A percentile compares a stretch with the other conserved stretches of the same genome.
Evolutionary conservation across 805 yeast species (phyloP).

Genomic region (Grigorovia humatica): DNA sequence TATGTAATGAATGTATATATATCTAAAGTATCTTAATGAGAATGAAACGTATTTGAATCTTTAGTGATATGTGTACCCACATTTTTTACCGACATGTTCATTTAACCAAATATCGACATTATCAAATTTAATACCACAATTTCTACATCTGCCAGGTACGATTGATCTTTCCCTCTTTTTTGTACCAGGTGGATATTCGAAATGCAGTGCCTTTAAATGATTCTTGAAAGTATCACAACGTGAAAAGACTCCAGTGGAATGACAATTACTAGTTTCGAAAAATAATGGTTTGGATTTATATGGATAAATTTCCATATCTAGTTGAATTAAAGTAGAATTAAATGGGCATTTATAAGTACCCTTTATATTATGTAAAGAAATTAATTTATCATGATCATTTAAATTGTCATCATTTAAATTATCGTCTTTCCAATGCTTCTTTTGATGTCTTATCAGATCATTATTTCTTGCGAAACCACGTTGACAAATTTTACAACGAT

Average conservation of each 20-base stretch:
- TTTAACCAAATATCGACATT: constrained; percentile 74
- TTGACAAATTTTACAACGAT: constrained; percentile 62
- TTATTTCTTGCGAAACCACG: constrained; percentile 85
- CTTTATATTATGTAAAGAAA: constrained; percentile 22
- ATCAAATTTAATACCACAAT: constrained; percentile 55
- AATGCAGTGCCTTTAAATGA: constrained; percentile 82
- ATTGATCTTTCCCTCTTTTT: constrained; percentile 62
- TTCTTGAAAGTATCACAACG: constrained; percentile 89
- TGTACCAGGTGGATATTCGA: constrained; percentile 80
- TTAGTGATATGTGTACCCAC: constrained; percentile 24
- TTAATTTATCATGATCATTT: constrained; percentile 17
- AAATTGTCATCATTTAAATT: neutral
- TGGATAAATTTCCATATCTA: constrained; percentile 25
- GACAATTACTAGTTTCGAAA: constrained; percentile 41
- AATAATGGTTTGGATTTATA: constrained; percentile 13
- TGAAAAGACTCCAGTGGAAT: constrained; percentile 73
- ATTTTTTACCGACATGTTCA: constrained; percentile 47
- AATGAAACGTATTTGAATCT: no score
- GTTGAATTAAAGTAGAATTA: constrained; percentile 23
- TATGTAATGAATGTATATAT: neutral
- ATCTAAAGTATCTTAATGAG: neutral
- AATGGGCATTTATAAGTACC: constrained; percentile 71
- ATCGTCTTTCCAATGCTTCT: constrained; percentile 69
- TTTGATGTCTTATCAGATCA: constrained; percentile 75
- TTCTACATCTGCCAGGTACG: constrained; percentile 66